Evolutionary conservation across 2,329 filamentous ascomycete species (phyloP), one percentile per base, ranked within the genome.

Genomic region (Venturia pyrina): DNA sequence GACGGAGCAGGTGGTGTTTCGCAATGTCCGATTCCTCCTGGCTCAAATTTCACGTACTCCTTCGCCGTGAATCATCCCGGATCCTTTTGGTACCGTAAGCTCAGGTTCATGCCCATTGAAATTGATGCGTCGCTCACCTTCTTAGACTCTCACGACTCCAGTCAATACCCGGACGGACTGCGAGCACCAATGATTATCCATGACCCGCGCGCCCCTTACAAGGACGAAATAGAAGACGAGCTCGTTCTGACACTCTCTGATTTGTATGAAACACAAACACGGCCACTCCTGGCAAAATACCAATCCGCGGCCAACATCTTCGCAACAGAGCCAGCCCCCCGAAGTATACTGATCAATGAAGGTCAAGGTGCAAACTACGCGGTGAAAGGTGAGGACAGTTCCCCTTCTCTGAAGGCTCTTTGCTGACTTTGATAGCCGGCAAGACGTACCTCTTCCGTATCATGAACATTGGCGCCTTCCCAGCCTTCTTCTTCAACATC

Each of bases 401-500:
- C 17, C 17, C 17, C 24, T 17, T 1, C 17, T 59, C 8, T n/a
- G 2, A 19, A 59, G 2, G 19, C 5, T 32, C 19, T 37, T 3
- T 73, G 6, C 69, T 82, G 32, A 69, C 74, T 6, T 74, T 82
- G 11, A 72, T 80, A 59, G 78, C 82, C 1, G 81, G 83, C 1
- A 80, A 82, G 63, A 82, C 80, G 1, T 89, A 91, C 69, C 82
- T 87, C 48, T 76, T 91, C 62, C 84, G 88, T 17, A 81, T 91
- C 69, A 79, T 89, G 68, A 90, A 91, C 68, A 83, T 87, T 8
- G 89, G 86, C 15, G 87, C 86, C 0, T 89, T 89, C 71, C 87
- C 87, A 1, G 86, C 86, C 71, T 88, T 91, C 68, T 87, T 91
- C 71, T 81, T 91, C 37, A 86, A 85, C 71, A 80, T 91, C 60